Percentiles rank a stretch among this genome's conserved stretches.
Conservation (phyloP, 345 rosid species). For the Arabis alpina region DNA sequence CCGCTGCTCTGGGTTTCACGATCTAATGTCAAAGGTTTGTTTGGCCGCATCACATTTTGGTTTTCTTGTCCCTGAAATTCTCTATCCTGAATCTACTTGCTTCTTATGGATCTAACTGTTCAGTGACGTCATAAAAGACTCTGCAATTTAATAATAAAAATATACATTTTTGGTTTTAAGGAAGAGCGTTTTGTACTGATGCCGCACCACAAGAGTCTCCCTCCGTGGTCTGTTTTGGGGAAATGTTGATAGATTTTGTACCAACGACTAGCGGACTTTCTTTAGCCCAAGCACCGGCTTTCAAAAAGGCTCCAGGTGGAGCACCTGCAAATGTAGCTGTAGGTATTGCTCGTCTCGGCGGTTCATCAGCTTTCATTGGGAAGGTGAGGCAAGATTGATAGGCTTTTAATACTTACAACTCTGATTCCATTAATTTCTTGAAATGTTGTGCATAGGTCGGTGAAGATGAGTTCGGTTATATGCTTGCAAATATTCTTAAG, state of each 20-base stretch:
- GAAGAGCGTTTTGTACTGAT: slow-evolving; percentile 59
- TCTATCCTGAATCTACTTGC: background rate
- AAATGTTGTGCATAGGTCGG: slow-evolving; percentile 66
- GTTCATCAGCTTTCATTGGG: slow-evolving; percentile 89
- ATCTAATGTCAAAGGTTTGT: slow-evolving; percentile 41
- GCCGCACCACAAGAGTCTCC: slow-evolving; percentile 59
- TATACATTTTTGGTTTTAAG: slow-evolving; percentile 39
- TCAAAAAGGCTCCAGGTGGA: slow-evolving; percentile 94
- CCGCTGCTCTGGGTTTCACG: slow-evolving; percentile 19
- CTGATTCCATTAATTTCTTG: background rate
- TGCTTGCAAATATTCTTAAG: slow-evolving; percentile 87
- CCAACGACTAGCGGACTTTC: slow-evolving; percentile 84
- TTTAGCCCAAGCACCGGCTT: slow-evolving; percentile 86
- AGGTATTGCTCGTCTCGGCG: slow-evolving; percentile 93
- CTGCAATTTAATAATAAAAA: too few relatives aligned
- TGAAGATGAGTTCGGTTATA: slow-evolving; percentile 96
- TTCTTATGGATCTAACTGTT: background rate
- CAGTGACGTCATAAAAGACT: too few relatives aligned
- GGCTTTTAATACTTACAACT: background rate
- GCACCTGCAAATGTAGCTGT: slow-evolving; percentile 99
- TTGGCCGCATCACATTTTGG: background rate
- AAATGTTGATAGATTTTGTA: slow-evolving; percentile 94
- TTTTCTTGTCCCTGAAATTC: background rate
- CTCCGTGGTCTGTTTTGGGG: slow-evolving; percentile 89
- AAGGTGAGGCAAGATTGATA: slow-evolving; percentile 54